These are phyloP conservation scores for Pythium diclinum DNA, from an alignment of 352 stramenopile species.

Conservation along the genomic window DNA sequence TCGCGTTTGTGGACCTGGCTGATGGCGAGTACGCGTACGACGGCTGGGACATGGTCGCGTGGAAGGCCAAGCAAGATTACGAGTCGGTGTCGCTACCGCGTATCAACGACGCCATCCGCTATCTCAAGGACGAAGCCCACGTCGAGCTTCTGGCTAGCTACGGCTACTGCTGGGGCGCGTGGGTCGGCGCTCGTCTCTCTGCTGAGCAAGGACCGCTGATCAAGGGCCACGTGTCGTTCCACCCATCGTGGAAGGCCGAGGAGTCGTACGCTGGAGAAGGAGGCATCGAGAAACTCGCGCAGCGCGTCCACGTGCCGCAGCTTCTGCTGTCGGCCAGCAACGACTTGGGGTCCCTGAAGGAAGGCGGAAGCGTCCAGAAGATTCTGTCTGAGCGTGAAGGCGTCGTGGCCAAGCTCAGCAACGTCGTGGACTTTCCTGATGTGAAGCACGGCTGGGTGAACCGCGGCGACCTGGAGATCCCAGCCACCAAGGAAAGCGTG, in stretches of 20 bases:
- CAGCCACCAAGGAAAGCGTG: slow-evolving; percentile 29
- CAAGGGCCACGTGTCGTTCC: slow-evolving; percentile 29
- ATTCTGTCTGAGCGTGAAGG: slow-evolving; percentile 24
- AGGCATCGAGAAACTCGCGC: slow-evolving; percentile 38
- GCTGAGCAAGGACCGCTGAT: slow-evolving; percentile 19
- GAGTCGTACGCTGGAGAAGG: slow-evolving; percentile 30
- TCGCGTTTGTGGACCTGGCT: slow-evolving; percentile 42
- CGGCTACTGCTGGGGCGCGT: slow-evolving; percentile 34
- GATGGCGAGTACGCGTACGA: slow-evolving; percentile 32
- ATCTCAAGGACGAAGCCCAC: slow-evolving; percentile 32
- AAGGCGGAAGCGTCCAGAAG: slow-evolving; percentile 29
- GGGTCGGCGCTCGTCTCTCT: slow-evolving; percentile 27
- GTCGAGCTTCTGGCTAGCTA: slow-evolving; percentile 25
- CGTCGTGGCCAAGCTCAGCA: background rate
- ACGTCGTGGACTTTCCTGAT: slow-evolving; percentile 38
- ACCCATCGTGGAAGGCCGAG: slow-evolving; percentile 36
- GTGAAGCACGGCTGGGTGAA: slow-evolving; percentile 53
- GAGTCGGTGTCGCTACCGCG: slow-evolving; percentile 18
- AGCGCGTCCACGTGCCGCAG: slow-evolving; percentile 39
- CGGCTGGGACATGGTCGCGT: slow-evolving; percentile 21
- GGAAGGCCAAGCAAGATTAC: slow-evolving; percentile 20
- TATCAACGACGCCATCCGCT: slow-evolving; percentile 29
- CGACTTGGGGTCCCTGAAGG: slow-evolving; percentile 34
- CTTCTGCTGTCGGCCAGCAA: slow-evolving; percentile 38
- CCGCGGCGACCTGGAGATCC: slow-evolving; percentile 41